Base-by-base conservation (phyloP, 768 basidiomycete species). In the Termitomyces sp. region DNA sequence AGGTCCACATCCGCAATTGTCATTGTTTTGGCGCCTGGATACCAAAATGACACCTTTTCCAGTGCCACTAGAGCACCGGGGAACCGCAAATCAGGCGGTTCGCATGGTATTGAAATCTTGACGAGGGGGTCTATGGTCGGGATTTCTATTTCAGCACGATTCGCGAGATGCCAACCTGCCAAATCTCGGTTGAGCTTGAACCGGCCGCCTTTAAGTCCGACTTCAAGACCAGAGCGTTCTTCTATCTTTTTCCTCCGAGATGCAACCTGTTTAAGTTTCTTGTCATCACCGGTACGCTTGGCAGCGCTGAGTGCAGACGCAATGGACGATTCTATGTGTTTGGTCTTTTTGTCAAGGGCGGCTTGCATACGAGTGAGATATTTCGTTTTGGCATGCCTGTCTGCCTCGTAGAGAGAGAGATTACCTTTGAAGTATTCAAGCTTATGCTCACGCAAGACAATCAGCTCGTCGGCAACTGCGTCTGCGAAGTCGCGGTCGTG, bases 401-500 rank as follows among this genome's bases (percentile, higher is more conserved):
- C 76, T 26, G 68, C 66, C 61, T 82, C 80, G 66, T 77, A 83
- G 33, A 77, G 76, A 7, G 77, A 73, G 26, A 81, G 77, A 45
- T 80, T 81, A 18, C 86, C 86, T 45, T 79, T 74, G 66, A 82
- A 86, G 52, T 86, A 82, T 18, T 70, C 69, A 3, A 90, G 72
- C 10, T 68, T 73, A 57, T 76, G 72, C 48, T 83, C 72, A 5
- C 84, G 77, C 40, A 90, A 74, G n/a, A 82, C 74, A 33, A 88
- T 78, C 0, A 81, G 79, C 63, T 87, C 83, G 14, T 87, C 80
- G 3, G 80, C 80, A 32, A 87, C 78, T 7, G 73, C 70, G 60
- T 86, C 78, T 28, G 84, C 70, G 63, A 90, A 88, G 22, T 76
- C 78, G 44, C 82, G 80, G 66, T 88, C 87, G 62, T 88, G 87